phyloP scores from a whole-genome alignment of 805 yeast species.

The Monosporozyma aquatica region DNA sequence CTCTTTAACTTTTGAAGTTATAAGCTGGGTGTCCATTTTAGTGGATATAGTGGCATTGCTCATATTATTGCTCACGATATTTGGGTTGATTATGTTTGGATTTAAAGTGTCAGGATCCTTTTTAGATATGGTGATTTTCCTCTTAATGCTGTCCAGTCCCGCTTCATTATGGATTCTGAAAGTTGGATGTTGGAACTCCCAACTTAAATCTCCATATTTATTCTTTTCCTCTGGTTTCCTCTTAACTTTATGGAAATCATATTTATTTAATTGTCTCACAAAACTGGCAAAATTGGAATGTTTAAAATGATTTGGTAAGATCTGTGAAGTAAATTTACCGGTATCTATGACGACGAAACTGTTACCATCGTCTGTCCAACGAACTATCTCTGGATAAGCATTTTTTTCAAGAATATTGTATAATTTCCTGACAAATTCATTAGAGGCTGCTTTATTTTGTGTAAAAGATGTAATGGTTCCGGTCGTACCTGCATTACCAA shows the following conservation, averaged over 20 bases:
- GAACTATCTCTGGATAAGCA: constrained; percentile 61
- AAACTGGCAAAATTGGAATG: constrained; percentile 92
- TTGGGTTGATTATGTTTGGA: constrained; percentile 17
- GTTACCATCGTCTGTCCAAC: constrained; percentile 83
- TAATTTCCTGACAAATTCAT: constrained; percentile 69
- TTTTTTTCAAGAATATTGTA: constrained; percentile 81
- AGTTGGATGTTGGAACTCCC: constrained; percentile 94
- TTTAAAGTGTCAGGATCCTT: constrained; percentile 28
- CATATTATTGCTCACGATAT: constrained; percentile 23
- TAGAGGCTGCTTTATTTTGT: constrained; percentile 34
- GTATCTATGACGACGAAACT: constrained; percentile 85
- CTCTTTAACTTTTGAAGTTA: constrained; percentile 10
- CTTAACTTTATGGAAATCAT: constrained; percentile 94
- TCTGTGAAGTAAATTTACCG: constrained; percentile 78
- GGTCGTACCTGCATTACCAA: too few relatives aligned
- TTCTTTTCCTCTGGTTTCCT: constrained; percentile 49
- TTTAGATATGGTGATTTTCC: constrained; percentile 62
- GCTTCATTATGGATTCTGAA: constrained; percentile 68
- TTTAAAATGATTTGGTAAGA: constrained; percentile 86
- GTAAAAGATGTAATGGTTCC: neutral
- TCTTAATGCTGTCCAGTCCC: constrained; percentile 77
- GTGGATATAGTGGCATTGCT: too few relatives aligned
- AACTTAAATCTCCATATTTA: constrained; percentile 67
- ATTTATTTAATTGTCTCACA: constrained; percentile 91
- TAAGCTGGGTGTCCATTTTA: neutral